These are phyloP conservation scores for Pestalotiopsis sp. DNA, from an alignment of 2,329 filamentous ascomycete genomes.

Conservation along the genomic window DNA sequence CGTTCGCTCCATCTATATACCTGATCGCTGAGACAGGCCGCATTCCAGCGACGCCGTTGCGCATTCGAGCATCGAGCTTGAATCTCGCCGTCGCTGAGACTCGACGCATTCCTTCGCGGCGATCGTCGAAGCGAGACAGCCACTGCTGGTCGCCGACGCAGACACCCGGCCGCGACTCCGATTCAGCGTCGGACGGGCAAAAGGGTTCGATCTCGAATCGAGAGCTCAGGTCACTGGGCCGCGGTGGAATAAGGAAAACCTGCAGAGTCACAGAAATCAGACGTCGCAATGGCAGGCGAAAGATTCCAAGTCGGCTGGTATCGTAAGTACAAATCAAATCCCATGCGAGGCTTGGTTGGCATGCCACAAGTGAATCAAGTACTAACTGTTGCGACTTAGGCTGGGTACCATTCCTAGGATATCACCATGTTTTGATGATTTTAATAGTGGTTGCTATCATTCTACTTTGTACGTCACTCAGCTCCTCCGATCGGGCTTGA, in stretches of 20 bases:
- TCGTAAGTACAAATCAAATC: conserved; percentile 24
- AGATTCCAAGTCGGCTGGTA: conserved; percentile 32
- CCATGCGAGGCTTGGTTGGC: background rate
- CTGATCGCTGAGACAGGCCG: background rate
- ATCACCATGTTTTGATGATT: conserved; percentile 93
- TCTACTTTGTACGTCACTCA: conserved; percentile 74
- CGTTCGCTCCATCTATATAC: background rate
- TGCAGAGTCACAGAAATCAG: background rate
- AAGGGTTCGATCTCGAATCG: background rate
- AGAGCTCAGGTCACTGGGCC: background rate
- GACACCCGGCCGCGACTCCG: conserved; percentile 8
- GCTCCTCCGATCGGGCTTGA: background rate
- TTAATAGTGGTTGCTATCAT: conserved; percentile 93
- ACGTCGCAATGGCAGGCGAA: conserved; percentile 21
- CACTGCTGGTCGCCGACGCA: conserved; percentile 1
- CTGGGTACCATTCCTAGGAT: conserved; percentile 68
- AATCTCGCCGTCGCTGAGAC: background rate
- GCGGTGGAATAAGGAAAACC: conserved; percentile 1
- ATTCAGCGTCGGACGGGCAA: conserved; percentile 8
- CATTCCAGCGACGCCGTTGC: conserved; percentile 1
- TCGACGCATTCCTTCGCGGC: conserved; percentile 6
- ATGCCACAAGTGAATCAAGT: background rate
- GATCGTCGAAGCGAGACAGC: background rate
- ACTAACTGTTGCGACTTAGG: conserved; percentile 37
- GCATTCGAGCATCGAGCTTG: background rate